Conservation (phyloP, 306 rosid species). For the Fragaria iinumae region DNA sequence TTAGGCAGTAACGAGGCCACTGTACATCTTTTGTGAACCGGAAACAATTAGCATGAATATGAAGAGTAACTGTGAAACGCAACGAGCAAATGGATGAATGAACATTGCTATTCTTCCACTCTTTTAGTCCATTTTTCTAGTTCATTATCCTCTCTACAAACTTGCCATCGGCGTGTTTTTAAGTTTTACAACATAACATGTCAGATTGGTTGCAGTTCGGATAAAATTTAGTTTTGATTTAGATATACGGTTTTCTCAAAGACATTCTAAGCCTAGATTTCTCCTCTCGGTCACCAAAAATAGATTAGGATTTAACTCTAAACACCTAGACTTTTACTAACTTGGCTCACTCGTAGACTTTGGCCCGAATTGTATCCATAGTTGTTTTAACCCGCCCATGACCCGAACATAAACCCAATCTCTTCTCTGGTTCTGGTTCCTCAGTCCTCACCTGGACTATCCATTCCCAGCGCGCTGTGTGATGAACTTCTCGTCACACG, state of each 20-base stretch:
- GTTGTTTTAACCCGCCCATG: background rate
- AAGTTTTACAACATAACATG: too few relatives aligned
- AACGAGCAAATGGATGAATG: constrained; percentile 3
- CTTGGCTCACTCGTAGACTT: too few relatives aligned
- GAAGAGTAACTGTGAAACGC: background rate
- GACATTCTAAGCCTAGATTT: too few relatives aligned
- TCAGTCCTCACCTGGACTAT: background rate
- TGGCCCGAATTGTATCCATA: background rate
- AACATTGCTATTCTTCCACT: background rate
- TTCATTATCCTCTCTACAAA: background rate
- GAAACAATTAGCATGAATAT: background rate
- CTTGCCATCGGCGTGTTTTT: too few relatives aligned
- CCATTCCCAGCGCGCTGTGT: constrained; percentile 9
- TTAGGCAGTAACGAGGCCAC: constrained; percentile 12
- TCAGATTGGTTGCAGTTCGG: too few relatives aligned
- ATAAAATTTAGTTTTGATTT: too few relatives aligned
- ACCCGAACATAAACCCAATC: background rate
- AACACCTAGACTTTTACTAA: too few relatives aligned
- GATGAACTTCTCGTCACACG: constrained; percentile 60
- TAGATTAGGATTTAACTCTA: too few relatives aligned
- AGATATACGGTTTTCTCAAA: too few relatives aligned
- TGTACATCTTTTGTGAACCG: background rate
- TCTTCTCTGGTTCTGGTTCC: constrained; percentile 2
- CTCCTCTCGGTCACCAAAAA: too few relatives aligned
- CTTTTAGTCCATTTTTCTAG: background rate